Conservation (phyloP, 768 basidiomycete species). For the Hysterangium stoloniferum region DNA sequence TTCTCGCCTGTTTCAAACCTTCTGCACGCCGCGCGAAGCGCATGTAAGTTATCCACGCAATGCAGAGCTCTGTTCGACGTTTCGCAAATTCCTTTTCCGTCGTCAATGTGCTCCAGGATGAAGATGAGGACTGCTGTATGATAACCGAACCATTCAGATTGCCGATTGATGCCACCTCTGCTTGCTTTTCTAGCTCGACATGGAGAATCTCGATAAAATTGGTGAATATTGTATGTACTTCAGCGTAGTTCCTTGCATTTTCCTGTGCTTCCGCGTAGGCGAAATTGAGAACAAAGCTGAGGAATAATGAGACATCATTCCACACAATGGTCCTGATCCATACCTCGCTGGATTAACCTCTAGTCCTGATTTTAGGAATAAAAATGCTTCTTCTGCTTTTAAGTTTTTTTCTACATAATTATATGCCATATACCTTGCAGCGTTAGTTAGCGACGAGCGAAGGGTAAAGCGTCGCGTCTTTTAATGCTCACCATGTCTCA, state of each 20-base stretch:
- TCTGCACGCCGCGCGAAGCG: constrained; percentile 84
- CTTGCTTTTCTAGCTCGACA: constrained; percentile 52
- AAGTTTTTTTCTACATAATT: constrained; percentile 69
- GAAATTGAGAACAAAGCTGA: constrained; percentile 81
- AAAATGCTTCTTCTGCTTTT: constrained; percentile 72
- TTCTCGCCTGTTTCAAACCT: constrained; percentile 71
- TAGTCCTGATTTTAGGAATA: constrained; percentile 73
- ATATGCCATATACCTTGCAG: constrained; percentile 83
- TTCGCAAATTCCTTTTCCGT: constrained; percentile 34
- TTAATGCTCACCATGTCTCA: constrained; percentile 70
- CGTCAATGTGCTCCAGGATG: constrained; percentile 30
- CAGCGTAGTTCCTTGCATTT: constrained; percentile 51
- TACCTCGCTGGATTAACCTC: constrained; percentile 83
- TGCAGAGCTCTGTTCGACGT: constrained; percentile 24
- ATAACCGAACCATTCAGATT: constrained; percentile 29
- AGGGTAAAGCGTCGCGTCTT: not conserved
- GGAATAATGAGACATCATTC: constrained; percentile 1
- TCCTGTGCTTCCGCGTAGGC: constrained; percentile 75
- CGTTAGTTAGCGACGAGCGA: not conserved
- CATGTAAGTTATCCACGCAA: constrained; percentile 80
- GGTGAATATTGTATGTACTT: constrained; percentile 66
- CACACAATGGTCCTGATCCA: constrained; percentile 10
- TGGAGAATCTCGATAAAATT: constrained; percentile 63
- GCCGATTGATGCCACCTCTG: constrained; percentile 32
- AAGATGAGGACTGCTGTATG: constrained; percentile 23